Evolutionary conservation across 176 grass and related monocot genomes (phyloP), one percentile per base, ranked within the genome.

Genomic region (Carex littledalei): DNA sequence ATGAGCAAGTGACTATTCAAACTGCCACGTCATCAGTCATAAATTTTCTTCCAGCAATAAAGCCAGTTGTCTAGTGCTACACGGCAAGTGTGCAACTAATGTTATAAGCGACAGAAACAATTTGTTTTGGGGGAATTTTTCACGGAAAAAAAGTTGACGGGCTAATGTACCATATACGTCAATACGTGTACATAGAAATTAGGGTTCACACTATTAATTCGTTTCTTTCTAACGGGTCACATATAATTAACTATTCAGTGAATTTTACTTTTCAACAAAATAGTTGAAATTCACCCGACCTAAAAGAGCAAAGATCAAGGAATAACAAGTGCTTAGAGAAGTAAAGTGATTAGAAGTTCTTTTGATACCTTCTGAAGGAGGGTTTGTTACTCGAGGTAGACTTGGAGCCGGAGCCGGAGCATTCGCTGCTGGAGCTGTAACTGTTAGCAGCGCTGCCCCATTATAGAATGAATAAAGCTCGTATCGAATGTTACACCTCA

Each of bases 401-500:
- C 2, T 47, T 8, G 39, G 80, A 66, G 60, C 80, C n/a, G 35
- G 58, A 7, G 80, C 61, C 16, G 58, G 80, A 3, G 37, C 39
- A 65, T 63, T 82, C 5, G 9, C 80, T 2, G n/a, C 18, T 2
- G 37, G 63, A 52, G 61, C 61, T 10, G 20, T 31, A 53, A 83
- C 12, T 8, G 24, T 65, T 22, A 49, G 55, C 67, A 71, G 63
- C 11, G 87, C 41, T 0, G 63, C 6, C 0, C 82, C 91, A 2
- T 65, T 0, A 41, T 89, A 92, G 74, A 90, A 90, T 0, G 1
- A 8, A 54, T 80, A 82, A 18, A 29, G 3, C 9, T 85, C 83
- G 29, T 87, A 92, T 21, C 85, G 61, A 15, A 92, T 50, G 43
- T 29, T 86, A 52, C 87, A 92, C 24, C 65, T 2, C 8, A 82